Base-by-base conservation (phyloP, 495 filamentous ascomycete species). In the Annulohypoxylon bovei region DNA sequence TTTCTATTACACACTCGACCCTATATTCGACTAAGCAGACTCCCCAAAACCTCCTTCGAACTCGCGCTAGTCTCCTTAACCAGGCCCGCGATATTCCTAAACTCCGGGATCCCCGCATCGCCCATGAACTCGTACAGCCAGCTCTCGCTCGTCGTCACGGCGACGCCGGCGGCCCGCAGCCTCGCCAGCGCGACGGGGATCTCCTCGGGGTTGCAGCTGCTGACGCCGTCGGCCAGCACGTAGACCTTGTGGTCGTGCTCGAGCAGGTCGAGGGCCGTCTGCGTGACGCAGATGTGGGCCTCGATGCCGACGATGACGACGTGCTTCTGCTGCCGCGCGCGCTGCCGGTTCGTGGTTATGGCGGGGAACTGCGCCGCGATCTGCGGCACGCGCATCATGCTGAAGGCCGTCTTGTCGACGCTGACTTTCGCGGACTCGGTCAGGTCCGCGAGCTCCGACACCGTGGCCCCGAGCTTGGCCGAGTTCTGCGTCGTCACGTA, bases 61-160 rank as follows among this genome's bases (percentile, higher is more conserved):
- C 82, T 85, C 65, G 83, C 80, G 65, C 85, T 87, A 14, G 84
- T 89, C 76, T 92, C 92, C 88, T 93, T 97, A 3, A 99, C 91
- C 68, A 98, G 67, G 68, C 81, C 83, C 67, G 89, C 90, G 52
- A 98, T 84, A 33, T 77, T 81, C 79, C 84, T 88, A 76, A 98
- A 97, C 87, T 92, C 88, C 6, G 82, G 77, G 73, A 92, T 90
- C 4, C 76, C 83, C 16, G 95, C 92, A 85, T 98, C 94, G 18
- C 93, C 92, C 89, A 99, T 87, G 76, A 89, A 91, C 84, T 98
- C 95, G 82, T 95, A 99, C 68, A 98, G 69, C 80, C 90, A 92
- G 78, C 92, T 91, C 88, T 99, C 95, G 79, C 92, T 96, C 47
- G 90, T 93, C 50, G 93, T 97, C 14, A 99, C 86, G 11, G 88